These are phyloP conservation scores for Lentinula guzmanii DNA, from an alignment of 768 basidiomycete species.

Conservation along the genomic window DNA sequence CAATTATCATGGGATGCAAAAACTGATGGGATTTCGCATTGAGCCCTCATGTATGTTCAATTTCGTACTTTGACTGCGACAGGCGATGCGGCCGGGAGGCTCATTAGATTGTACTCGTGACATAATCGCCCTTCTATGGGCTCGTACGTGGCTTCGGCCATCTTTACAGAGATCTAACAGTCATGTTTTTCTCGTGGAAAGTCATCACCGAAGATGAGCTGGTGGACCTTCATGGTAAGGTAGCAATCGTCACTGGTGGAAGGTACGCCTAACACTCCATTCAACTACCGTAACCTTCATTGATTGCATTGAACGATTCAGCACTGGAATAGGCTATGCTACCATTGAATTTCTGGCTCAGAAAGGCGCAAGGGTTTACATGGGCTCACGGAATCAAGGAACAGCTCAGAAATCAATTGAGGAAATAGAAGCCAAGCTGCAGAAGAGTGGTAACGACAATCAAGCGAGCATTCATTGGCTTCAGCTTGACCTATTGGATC, in stretches of 20 bases:
- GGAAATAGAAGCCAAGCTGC: constrained; percentile 5
- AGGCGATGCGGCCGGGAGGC: too few relatives aligned
- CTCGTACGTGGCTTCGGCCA: too few relatives aligned
- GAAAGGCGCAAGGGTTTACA: constrained; percentile 35
- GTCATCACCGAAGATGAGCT: too few relatives aligned
- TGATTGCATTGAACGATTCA: constrained; percentile 9
- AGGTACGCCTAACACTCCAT: constrained; percentile 23
- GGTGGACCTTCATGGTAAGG: constrained; percentile 24
- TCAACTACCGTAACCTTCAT: background rate
- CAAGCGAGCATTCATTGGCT: constrained; percentile 27
- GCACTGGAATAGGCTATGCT: constrained; percentile 4
- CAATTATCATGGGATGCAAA: constrained; percentile 42
- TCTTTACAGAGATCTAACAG: too few relatives aligned
- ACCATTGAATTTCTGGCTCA: constrained; percentile 11
- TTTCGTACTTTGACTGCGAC: too few relatives aligned
- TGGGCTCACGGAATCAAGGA: constrained; percentile 26
- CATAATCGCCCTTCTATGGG: too few relatives aligned
- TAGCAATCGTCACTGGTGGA: constrained; percentile 46
- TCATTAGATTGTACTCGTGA: too few relatives aligned
- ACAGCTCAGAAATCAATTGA: constrained; percentile 24
- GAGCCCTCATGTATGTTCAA: too few relatives aligned
- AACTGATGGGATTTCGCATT: constrained; percentile 24
- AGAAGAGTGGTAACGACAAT: constrained; percentile 6
- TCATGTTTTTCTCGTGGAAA: too few relatives aligned
- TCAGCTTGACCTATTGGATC: constrained; percentile 31